These are phyloP conservation scores for Pythium aristosporum DNA, from an alignment of 352 stramenopile species.

Conservation along the genomic window DNA sequence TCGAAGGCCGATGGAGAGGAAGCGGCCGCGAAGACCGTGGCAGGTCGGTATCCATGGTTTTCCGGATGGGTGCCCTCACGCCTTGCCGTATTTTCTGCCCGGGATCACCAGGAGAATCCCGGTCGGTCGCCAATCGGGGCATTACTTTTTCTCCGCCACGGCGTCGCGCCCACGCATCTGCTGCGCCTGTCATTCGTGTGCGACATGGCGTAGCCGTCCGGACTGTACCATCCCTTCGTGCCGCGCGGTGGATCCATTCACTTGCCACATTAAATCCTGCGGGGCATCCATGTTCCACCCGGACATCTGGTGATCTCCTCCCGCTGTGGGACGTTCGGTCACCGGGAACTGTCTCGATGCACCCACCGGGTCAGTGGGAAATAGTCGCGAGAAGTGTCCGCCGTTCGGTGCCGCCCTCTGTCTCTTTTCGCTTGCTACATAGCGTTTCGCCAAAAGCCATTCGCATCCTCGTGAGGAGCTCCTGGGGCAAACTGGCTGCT, in stretches of 20 bases:
- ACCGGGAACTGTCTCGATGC: not conserved
- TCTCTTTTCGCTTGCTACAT: not conserved
- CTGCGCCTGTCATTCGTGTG: conserved; percentile 1
- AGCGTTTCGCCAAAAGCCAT: too few species aligned
- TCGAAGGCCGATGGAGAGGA: not conserved
- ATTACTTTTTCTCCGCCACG: too few species aligned
- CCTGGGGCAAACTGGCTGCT: conserved; percentile 21
- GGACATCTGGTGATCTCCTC: conserved; percentile 6
- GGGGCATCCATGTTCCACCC: not conserved
- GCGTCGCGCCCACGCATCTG: too few species aligned
- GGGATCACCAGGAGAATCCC: too few species aligned
- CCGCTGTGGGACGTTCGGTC: not conserved
- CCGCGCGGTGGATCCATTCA: not conserved
- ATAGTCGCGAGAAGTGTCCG: not conserved
- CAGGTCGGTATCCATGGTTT: too few species aligned
- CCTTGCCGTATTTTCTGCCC: too few species aligned
- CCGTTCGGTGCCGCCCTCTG: not conserved
- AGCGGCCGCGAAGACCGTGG: too few species aligned
- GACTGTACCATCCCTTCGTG: not conserved
- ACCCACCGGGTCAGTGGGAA: too few species aligned
- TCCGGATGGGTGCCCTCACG: too few species aligned
- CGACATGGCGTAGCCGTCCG: not conserved
- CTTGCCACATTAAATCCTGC: not conserved
- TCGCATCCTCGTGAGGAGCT: not conserved
- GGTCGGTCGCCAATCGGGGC: too few species aligned